Base-by-base conservation (phyloP, 2,329 filamentous ascomycete genomes). In the Aspergillus sp. region DNA sequence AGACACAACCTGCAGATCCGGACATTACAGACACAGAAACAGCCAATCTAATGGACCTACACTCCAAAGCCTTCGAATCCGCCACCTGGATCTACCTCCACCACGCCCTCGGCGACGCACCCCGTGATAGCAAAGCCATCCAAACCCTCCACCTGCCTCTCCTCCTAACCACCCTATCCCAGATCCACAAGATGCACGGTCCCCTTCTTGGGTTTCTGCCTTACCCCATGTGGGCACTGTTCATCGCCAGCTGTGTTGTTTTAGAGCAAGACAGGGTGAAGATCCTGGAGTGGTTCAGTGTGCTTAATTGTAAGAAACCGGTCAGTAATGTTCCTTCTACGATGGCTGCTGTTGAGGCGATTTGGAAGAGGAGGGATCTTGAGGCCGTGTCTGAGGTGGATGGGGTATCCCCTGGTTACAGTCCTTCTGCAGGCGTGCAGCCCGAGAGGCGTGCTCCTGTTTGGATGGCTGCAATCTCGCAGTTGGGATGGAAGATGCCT, bases 311-410 rank as follows among this genome's bases (percentile, higher is more conserved):
- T 3, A 47, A 33, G 2, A 54, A 47, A 11, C 52, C 43, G 4
- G 44, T 54, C 12, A 54, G 52, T 27, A 54, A 54, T 19, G 52
- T 47, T 6, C 52, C 52, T 11, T 54, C 52, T n/a, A 54, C 52
- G 2, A 31, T 54, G 41, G 43, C 43, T 40, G 43, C 33, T 14
- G 41, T 47, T 7, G 31, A 47, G 21, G 52, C 19, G 4, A 33
- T 54, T 3, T 54, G 43, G 43, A 47, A 46, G 31, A 11, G 27
- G 5, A 46, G 52, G 31, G 52, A 54, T 39, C 43, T 47, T 31
- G 9, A 31, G 27, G 3, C 3, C 11, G 8, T 4, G 9, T 11
- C 27, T 31, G 27, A 11, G 8, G 27, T 31, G 9, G 9, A 31
- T 31, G 27, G 27, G 3, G 23, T 7, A 25, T 25, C 23, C 5